These are phyloP conservation scores for Ophiocordyceps sinensis DNA, from an alignment of 2,329 filamentous ascomycete species.

Conservation along the genomic window DNA sequence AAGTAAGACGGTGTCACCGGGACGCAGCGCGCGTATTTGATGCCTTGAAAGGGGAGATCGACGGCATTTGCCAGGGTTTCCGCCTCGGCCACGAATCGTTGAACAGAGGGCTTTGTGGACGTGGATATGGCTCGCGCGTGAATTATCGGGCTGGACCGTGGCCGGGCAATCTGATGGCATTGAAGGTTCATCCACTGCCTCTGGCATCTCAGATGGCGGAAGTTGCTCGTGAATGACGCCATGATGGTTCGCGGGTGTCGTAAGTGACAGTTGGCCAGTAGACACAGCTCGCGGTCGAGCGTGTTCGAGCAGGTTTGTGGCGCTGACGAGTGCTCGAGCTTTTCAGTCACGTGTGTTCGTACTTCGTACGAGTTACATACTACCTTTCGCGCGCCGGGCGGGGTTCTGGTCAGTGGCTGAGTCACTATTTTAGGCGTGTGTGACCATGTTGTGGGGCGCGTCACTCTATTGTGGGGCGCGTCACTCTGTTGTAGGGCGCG, in stretches of 20 bases:
- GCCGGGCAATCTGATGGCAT: conserved; percentile 13
- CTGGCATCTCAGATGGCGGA: conserved; percentile 21
- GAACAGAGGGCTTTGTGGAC: conserved; percentile 7
- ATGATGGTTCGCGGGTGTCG: conserved; percentile 14
- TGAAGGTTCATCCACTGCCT: conserved; percentile 15
- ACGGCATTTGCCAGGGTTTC: conserved; percentile 9
- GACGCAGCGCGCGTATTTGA: conserved; percentile 53
- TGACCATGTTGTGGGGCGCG: too few species aligned
- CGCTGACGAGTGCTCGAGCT: too few species aligned
- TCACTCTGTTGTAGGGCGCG: too few species aligned
- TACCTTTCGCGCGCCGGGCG: too few species aligned
- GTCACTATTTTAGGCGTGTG: too few species aligned
- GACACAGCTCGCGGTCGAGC: conserved; percentile 6
- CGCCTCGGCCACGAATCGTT: conserved; percentile 3
- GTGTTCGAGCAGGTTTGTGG: too few species aligned
- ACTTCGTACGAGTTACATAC: too few species aligned
- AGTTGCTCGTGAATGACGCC: conserved; percentile 18
- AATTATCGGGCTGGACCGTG: conserved; percentile 10
- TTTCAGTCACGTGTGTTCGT: too few species aligned
- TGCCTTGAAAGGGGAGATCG: conserved; percentile 15
- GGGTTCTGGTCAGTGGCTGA: too few species aligned
- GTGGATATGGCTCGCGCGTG: conserved; percentile 11
- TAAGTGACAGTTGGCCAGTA: conserved; percentile 9
- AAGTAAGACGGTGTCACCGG: conserved; percentile 92
- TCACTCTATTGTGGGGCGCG: too few species aligned